Percentiles rank a stretch among this genome's conserved stretches.
phyloP scores from a whole-genome alignment of 441 rosid genomes.

The Populus hybrid region DNA sequence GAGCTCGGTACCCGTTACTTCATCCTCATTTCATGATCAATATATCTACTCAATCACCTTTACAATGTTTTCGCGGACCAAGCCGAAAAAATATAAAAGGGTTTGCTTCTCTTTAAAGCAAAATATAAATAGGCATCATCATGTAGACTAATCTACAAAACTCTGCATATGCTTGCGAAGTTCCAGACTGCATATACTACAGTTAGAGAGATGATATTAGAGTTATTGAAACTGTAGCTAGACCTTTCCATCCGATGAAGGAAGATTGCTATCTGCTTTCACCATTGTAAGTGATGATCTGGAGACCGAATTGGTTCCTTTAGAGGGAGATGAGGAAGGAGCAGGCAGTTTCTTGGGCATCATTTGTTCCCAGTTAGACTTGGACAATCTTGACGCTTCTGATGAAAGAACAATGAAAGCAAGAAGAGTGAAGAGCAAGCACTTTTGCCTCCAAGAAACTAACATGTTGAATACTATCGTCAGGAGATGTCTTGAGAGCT shows the following conservation, averaged over 20 bases:
- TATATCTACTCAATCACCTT: not conserved
- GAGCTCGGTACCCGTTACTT: not conserved
- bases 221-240: not conserved
- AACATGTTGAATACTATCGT: conserved; percentile 31
- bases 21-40: not conserved
- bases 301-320: conserved; percentile 68
- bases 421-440: conserved; percentile 37
- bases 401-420: conserved; percentile 34
- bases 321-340: conserved; percentile 82
- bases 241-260: not conserved
- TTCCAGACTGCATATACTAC: not conserved
- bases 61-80: not conserved
- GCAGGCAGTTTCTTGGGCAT: conserved; percentile 81
- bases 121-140: not conserved
- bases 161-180: not conserved
- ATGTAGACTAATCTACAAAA: not conserved
- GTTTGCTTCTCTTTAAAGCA: not conserved
- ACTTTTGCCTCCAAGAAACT: conserved; percentile 42
- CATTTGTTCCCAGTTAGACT: conserved; percentile 68
- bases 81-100: not conserved
- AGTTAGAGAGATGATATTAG: not conserved
- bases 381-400: conserved; percentile 72
- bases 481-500: conserved; percentile 11
- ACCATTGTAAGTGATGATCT: conserved; percentile 38
- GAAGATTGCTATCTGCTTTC: conserved; percentile 28